A percentile compares a stretch with the other conserved stretches of the same genome.
phyloP scores from a whole-genome alignment of 177 flowering plant genomes.

The Vitis hybrid region DNA sequence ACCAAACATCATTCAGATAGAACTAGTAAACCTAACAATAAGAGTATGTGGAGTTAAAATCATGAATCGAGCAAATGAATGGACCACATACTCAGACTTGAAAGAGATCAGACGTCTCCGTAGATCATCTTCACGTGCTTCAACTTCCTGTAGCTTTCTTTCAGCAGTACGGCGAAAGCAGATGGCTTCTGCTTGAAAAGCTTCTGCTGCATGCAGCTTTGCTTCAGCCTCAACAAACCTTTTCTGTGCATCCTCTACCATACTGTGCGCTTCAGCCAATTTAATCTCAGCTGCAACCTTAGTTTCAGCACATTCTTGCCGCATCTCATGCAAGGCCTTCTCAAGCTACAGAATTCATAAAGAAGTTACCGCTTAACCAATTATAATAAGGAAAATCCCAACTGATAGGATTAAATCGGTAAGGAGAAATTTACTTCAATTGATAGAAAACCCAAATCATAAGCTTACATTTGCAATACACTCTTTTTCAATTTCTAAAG shows the following conservation, averaged over 20 bases:
- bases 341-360: slow-evolving; percentile 56
- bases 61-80: not conserved
- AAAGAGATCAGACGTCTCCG: slow-evolving; percentile 54
- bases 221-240: slow-evolving; percentile 64
- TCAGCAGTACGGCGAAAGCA: slow-evolving; percentile 65
- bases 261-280: slow-evolving; percentile 63
- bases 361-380: not conserved
- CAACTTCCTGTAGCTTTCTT: slow-evolving; percentile 83
- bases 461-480: slow-evolving; percentile 76
- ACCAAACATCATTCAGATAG: no score
- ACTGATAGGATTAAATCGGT: not conserved
- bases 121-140: slow-evolving; percentile 90
- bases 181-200: slow-evolving; percentile 72
- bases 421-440: not conserved
- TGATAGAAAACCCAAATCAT: not conserved
- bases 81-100: slow-evolving; percentile 71
- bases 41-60: not conserved
- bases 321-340: slow-evolving; percentile 91
- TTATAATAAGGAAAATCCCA: not conserved
- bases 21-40: not conserved
- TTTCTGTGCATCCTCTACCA: slow-evolving; percentile 68
- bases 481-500: slow-evolving; percentile 74
- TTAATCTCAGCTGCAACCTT: slow-evolving; percentile 75
- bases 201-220: slow-evolving; percentile 67
- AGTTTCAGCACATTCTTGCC: slow-evolving; percentile 85